Conservation (phyloP, 164 flowering plant species). For the Protea cynaroides region DNA sequence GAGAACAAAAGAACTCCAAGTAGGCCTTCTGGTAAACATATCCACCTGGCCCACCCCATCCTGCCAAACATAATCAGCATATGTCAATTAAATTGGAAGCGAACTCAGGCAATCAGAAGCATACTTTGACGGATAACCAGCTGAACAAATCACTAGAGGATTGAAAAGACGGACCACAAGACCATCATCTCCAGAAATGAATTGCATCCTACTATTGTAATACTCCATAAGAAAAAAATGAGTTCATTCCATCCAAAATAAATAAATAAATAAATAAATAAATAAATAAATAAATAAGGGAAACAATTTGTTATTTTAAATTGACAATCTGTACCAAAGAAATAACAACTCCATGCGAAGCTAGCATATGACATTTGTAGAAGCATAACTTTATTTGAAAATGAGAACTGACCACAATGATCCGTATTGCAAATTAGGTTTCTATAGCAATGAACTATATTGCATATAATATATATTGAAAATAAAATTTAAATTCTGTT, state of each 20-base stretch:
- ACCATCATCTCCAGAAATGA: not conserved
- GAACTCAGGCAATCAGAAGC: not conserved
- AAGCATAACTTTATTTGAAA: too few relatives aligned
- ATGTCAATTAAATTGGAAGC: not conserved
- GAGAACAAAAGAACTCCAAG: slow-evolving; percentile 82
- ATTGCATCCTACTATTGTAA: not conserved
- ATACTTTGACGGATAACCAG: not conserved
- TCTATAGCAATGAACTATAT: too few relatives aligned
- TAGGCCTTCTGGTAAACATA: slow-evolving; percentile 94
- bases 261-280: too few relatives aligned
- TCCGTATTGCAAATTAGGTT: too few relatives aligned
- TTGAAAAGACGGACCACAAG: not conserved
- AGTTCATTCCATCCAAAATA: not conserved
- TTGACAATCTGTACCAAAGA: too few relatives aligned
- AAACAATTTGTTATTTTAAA: too few relatives aligned
- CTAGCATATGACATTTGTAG: too few relatives aligned
- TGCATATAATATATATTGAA: too few relatives aligned
- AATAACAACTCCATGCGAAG: too few relatives aligned
- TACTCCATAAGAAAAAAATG: too few relatives aligned
- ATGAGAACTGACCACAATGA: too few relatives aligned
- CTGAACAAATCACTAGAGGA: not conserved
- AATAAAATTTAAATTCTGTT: not conserved
- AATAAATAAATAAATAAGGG: too few relatives aligned
- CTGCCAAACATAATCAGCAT: slow-evolving; percentile 25
- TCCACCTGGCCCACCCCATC: slow-evolving; percentile 95